Base-by-base conservation (phyloP, 1,284 basidiomycete genomes). In the Pholiota adiposa region DNA sequence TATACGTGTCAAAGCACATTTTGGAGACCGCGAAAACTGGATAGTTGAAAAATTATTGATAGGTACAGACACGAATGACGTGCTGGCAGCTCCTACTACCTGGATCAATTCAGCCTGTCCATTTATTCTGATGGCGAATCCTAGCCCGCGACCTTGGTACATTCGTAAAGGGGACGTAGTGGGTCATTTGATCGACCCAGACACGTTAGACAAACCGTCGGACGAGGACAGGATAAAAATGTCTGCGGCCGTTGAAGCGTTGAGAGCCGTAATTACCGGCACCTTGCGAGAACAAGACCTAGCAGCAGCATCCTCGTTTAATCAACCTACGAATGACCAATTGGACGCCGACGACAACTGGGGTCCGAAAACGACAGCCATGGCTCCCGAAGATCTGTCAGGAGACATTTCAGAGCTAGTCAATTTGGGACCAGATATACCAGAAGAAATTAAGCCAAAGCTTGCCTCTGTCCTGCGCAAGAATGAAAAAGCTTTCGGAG, bases 351-450 rank as follows among this genome's bases (percentile, higher is more conserved):
- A 56, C 19, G 31, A 38, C 5, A 23, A 23, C 6, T 56, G 54
- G 46, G 54, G 46, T 7, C 54, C 54, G 6, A 56, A 56, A 21
- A 56, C 54, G 3, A 50, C 54, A 7, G 54, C 54, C 2, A 16
- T 56, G 9, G 19, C 11, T 1, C 12, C 46, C 2, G 46, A 50
- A 18, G 11, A 18, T 3, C 18, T n/a, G 9, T 2, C 7, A 7
- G 44, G 44, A 2, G 46, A 50, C 2, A 33, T 56, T 2, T 50
- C 54, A 3, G 29, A 56, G 19, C 27, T 56, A 1, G 54, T 56
- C 14, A 56, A 56, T 18, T n/a, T 56, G 7, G 54, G 54, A 25
- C 54, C 54, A 4, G 54, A 56, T 21, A 49, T 55, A 1, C 54
- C 54, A 3, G 27, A 48, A 0, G 33, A 56, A 0, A 21, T 50